phyloP scores from a whole-genome alignment of 2,329 filamentous ascomycete species.

The Tolypocladium capitatum region DNA sequence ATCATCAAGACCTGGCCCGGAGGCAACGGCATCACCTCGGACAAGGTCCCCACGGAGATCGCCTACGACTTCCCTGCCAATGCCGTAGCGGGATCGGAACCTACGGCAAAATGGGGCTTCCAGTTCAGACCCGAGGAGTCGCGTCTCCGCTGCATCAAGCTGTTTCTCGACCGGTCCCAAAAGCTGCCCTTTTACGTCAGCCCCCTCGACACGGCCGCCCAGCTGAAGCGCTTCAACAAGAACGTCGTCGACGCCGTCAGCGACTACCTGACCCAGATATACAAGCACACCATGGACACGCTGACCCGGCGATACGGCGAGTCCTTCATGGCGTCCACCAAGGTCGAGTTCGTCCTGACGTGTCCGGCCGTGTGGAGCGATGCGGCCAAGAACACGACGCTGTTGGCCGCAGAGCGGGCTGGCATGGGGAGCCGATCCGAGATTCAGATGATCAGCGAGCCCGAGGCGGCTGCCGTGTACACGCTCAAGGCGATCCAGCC shows the following conservation, averaged over 20 bases:
- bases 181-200: conserved; percentile 72
- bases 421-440: conserved; percentile 61
- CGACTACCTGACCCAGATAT: conserved; percentile 66
- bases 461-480: conserved; percentile 68
- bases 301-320: conserved; percentile 62
- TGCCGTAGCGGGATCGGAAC: conserved; percentile 21
- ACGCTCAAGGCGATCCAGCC: conserved; percentile 69
- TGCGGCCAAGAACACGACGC: conserved; percentile 69
- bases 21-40: conserved; percentile 73
- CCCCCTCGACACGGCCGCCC: conserved; percentile 61
- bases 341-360: conserved; percentile 67
- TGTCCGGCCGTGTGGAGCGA: conserved; percentile 79
- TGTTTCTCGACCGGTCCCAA: conserved; percentile 69
- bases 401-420: conserved; percentile 63
- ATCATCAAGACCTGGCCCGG: conserved; percentile 80
- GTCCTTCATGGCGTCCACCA: conserved; percentile 63
- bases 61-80: conserved; percentile 37
- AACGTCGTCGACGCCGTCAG: conserved; percentile 68
- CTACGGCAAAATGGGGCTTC: conserved; percentile 63
- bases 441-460: conserved; percentile 70
- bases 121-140: conserved; percentile 69
- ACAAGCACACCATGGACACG: conserved; percentile 67
- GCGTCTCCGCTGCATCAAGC: conserved; percentile 68
- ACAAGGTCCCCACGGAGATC: conserved; percentile 75
- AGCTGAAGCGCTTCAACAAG: conserved; percentile 61